Base-by-base conservation (phyloP, 805 yeast genomes). In the Hanseniaspora taiwanica region DNA sequence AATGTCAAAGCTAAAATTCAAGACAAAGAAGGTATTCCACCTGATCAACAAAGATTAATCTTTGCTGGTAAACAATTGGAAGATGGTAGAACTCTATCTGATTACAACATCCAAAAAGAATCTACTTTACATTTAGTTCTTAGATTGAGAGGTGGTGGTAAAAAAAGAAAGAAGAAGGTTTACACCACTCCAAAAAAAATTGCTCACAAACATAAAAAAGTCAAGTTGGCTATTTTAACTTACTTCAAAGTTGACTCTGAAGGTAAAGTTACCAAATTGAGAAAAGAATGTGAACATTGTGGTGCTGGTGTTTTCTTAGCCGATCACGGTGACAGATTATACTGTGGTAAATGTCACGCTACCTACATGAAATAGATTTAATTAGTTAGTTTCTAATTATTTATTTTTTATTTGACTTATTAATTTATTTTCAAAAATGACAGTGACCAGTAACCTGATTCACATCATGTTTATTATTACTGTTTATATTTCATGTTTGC, bases 281-380 rank as follows among this genome's bases (percentile, higher is more conserved):
- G 96, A 78, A 86, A 94, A 71, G 96, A 89, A 74, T 91, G 98
- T 76, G 84, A 89, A 54, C 71, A 76, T 67, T 89, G 96, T 76
- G 96, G 96, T 76, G 91, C 96, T 56, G 96, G 96, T 82, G 81
- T 84, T 70, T 89, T 89, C 91, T 86, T 91, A 96, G 98, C 97
- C 61, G 81, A 87, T 86, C 87, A 83, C 89, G 71, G 75, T 68
- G 87, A 81, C 81, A 87, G 98, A 79, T 94, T 82, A 72, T 91
- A 91, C 96, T 91, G 98, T 75, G 98, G 98, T 76, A 86, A 83
- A 77, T 91, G 98, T 77, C 96, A 87, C 81, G 74, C 81, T 62
- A 87, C 96, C 69, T 81, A 78, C 74, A 81, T 21, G 14, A 38
- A 41, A 38, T 37, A 41, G 34, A 27, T 41, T 36, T 14, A 21